These are phyloP conservation scores for Talaromyces ruber DNA, from an alignment of 495 filamentous ascomycete genomes.

Conservation along the genomic window DNA sequence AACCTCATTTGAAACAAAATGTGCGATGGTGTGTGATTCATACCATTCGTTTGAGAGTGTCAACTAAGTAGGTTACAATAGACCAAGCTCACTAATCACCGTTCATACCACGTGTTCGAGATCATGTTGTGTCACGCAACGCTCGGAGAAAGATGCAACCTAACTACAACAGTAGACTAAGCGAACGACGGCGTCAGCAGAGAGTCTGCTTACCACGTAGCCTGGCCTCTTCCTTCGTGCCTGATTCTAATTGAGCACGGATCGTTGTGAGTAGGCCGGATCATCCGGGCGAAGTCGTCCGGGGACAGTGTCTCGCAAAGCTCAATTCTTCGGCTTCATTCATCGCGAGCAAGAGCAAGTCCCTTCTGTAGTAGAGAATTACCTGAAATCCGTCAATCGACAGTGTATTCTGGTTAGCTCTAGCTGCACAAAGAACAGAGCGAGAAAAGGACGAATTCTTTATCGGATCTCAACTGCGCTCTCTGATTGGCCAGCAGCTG, in stretches of 20 bases:
- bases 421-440: neutral
- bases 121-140: constrained; percentile 1
- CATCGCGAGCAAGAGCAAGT: neutral
- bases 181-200: neutral
- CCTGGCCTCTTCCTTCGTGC: neutral
- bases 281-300: neutral
- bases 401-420: neutral
- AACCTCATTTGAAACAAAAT: no score
- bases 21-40: no score
- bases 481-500: neutral
- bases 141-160: neutral
- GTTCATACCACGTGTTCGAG: neutral
- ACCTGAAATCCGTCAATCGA: neutral
- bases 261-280: neutral
- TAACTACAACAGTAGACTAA: neutral
- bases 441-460: neutral
- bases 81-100: neutral
- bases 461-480: neutral
- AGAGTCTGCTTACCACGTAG: neutral
- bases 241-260: neutral
- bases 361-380: no score
- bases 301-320: neutral
- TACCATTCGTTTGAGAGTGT: no score
- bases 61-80: neutral
- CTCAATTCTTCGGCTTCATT: neutral